Evolutionary conservation across 139 green algal genomes (phyloP).

Genomic region (Diplosphaera chodatii): DNA sequence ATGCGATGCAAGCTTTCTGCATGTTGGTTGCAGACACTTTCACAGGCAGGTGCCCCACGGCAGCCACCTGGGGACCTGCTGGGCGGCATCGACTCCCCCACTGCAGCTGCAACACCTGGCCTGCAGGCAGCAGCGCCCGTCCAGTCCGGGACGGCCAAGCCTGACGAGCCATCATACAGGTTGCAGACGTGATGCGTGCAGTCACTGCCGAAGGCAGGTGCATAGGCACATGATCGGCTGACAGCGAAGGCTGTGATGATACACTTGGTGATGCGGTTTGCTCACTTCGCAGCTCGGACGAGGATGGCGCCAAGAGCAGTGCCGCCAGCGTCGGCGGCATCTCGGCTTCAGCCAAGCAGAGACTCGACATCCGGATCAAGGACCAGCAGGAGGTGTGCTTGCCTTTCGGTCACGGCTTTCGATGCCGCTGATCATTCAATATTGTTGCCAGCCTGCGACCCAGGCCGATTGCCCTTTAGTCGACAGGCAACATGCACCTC

Average conservation of each 20-base stretch:
- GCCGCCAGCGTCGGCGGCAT: background rate
- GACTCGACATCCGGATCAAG: background rate
- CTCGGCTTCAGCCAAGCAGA: background rate
- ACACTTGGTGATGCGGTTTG: too few species aligned
- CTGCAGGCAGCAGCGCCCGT: constrained; percentile 14
- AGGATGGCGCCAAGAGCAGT: background rate
- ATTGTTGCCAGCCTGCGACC: too few species aligned
- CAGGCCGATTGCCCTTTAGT: too few species aligned
- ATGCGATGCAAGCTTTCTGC: too few species aligned
- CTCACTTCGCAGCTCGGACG: background rate
- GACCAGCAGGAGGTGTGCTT: background rate
- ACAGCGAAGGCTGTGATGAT: too few species aligned
- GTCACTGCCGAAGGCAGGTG: too few species aligned
- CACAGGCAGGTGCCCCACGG: background rate
- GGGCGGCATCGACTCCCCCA: background rate
- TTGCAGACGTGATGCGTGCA: too few species aligned
- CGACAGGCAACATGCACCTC: too few species aligned
- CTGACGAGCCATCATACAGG: background rate
- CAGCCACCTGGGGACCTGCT: background rate
- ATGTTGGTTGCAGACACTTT: background rate
- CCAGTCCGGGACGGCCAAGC: constrained; percentile 5
- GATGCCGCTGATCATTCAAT: too few species aligned
- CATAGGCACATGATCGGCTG: too few species aligned
- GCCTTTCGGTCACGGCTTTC: too few species aligned
- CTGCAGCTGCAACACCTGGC: background rate